Evolutionary conservation across 2,329 filamentous ascomycete genomes (phyloP).

Genomic region (Lachnellula arida): DNA sequence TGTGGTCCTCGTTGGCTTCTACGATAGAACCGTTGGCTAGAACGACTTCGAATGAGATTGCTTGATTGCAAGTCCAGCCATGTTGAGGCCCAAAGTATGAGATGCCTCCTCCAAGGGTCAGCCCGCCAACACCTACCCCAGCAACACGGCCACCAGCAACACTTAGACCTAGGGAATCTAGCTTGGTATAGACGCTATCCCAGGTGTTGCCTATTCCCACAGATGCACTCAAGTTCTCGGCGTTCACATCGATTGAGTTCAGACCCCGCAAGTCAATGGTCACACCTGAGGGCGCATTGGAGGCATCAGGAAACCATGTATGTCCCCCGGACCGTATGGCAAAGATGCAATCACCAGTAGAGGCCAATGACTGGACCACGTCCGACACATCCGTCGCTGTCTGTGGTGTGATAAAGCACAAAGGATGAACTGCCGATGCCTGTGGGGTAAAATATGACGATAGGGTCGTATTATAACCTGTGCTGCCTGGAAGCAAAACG

Average conservation of each 20-base stretch:
- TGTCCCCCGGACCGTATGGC: conserved; percentile 26
- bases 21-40: conserved; percentile 28
- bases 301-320: conserved; percentile 37
- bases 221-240: conserved; percentile 26
- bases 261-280: conserved; percentile 42
- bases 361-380: conserved; percentile 8
- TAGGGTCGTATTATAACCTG: neutral
- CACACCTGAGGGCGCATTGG: conserved; percentile 45
- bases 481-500: neutral
- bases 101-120: conserved; percentile 22
- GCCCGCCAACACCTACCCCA: conserved; percentile 19
- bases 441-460: conserved; percentile 31
- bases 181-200: conserved; percentile 35
- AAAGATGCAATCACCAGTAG: conserved; percentile 16
- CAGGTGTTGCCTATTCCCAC: conserved; percentile 37
- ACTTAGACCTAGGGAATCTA: conserved; percentile 31
- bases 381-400: conserved; percentile 17
- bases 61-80: neutral
- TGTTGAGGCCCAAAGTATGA: conserved; percentile 7
- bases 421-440: conserved; percentile 12
- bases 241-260: conserved; percentile 23
- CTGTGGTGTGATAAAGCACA: conserved; percentile 20
- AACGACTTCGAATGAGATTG: conserved; percentile 21
- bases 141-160: conserved; percentile 37
- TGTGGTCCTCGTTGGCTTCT: conserved; percentile 22